phyloP scores from a whole-genome alignment of 768 basidiomycete genomes.

The Calvatia gigantea region DNA sequence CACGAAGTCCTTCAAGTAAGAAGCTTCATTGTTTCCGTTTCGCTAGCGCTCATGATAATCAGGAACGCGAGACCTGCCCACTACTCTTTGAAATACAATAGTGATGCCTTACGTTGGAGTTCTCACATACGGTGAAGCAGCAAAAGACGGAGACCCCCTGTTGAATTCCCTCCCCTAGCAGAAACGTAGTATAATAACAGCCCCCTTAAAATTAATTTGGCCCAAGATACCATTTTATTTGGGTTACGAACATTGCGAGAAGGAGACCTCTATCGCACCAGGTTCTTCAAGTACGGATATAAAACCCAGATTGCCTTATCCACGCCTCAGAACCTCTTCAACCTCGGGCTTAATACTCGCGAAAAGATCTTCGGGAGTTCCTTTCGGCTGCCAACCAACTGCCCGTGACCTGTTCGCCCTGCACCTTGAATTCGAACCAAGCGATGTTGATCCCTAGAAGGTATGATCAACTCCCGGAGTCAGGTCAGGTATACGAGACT shows the following conservation, averaged over 20 bases:
- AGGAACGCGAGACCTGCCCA: constrained; percentile 65
- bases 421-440: constrained; percentile 38
- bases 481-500: not conserved
- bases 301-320: not conserved
- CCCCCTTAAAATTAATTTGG: not conserved
- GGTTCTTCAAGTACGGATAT: not conserved
- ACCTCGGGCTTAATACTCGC: constrained; percentile 46
- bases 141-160: constrained; percentile 33
- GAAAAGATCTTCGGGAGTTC: constrained; percentile 47
- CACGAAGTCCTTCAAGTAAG: constrained; percentile 71
- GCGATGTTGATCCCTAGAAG: not conserved
- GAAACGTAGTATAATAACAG: constrained; percentile 32
- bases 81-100: constrained; percentile 82
- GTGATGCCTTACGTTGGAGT: constrained; percentile 87
- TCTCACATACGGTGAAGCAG: constrained; percentile 75
- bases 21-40: constrained; percentile 17
- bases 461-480: not conserved
- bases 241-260: not conserved
- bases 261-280: not conserved
- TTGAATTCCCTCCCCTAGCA: constrained; percentile 38
- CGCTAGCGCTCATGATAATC: constrained; percentile 8
- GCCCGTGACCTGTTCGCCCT: constrained; percentile 37
- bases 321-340: constrained; percentile 15
- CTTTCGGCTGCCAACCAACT: constrained; percentile 53
- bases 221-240: not conserved